Percentiles rank a stretch among this genome's conserved stretches.
phyloP scores from a whole-genome alignment of 495 filamentous ascomycete genomes.

The Penicillium cosmopolitanum region DNA sequence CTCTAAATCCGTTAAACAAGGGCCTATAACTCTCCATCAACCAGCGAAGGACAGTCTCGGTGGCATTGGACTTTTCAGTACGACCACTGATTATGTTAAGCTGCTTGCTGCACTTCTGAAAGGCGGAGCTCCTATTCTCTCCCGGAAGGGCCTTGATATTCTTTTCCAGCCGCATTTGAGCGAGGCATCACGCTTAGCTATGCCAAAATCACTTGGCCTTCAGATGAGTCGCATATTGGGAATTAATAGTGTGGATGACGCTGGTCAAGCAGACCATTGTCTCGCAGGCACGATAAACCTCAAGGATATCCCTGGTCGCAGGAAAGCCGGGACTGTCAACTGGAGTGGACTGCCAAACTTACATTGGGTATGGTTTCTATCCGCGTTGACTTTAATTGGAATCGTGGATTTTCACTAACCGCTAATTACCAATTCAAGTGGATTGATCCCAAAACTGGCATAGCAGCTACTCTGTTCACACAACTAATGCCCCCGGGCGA shows the following conservation, averaged over 20 bases:
- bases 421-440: not conserved
- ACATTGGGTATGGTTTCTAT: slow-evolving; percentile 23
- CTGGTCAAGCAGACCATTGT: slow-evolving; percentile 17
- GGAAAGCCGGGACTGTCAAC: slow-evolving; percentile 21
- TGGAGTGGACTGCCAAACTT: slow-evolving; percentile 34
- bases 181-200: slow-evolving; percentile 19
- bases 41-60: slow-evolving; percentile 44
- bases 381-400: not conserved
- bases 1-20: slow-evolving; percentile 1
- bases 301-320: slow-evolving; percentile 22
- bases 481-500: slow-evolving; percentile 16
- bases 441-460: slow-evolving; percentile 13
- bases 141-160: slow-evolving; percentile 14
- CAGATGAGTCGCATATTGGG: slow-evolving; percentile 23
- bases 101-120: slow-evolving; percentile 17
- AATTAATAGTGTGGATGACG: slow-evolving; percentile 9
- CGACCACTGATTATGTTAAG: slow-evolving; percentile 18
- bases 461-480: slow-evolving; percentile 15
- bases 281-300: slow-evolving; percentile 17
- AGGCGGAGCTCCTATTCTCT: slow-evolving; percentile 12
- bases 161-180: slow-evolving; percentile 22
- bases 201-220: slow-evolving; percentile 20
- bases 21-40: slow-evolving; percentile 16
- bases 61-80: slow-evolving; percentile 53
- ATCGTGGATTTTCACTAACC: not conserved